Base-by-base conservation (phyloP, 352 stramenopile genomes). In the Phytopythium oedochilum region DNA sequence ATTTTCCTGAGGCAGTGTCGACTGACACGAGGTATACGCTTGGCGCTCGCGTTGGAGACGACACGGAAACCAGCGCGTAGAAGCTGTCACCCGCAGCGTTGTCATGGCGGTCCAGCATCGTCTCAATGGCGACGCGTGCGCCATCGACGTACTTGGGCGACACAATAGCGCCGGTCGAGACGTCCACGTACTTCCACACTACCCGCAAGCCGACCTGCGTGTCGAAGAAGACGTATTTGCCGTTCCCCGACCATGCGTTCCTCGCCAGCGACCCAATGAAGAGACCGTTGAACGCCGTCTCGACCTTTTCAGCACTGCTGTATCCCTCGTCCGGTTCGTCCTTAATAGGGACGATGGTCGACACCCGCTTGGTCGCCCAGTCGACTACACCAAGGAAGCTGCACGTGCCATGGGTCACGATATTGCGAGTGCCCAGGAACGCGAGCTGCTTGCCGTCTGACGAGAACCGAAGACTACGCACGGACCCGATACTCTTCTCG, bases 321-420 rank as follows among this genome's bases (percentile, higher is more conserved):
- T 67, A 71, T 9, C 55, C 50, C 11, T 59, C 45, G 28, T 74
- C 62, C 7, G 80, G 78, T 32, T 88, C 73, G 11, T 85, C 62
- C 20, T 83, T 72, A 48, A 92, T 73, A 28, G 83, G 66, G 44
- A 92, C 75, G 22, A 89, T 52, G 12, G 70, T 85, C n/a, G 64
- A 68, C 22, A 79, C 81, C 10, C 75, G 48, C 56, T 86, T 84
- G 26, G 78, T 81, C 2, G 43, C 62, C 77, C 79, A 94, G 52
- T 89, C 68, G 12, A 79, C 39, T 17, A 91, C 69, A 8, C 66
- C 82, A 32, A 94, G 60, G 18, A 85, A 64, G 57, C 73, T 92
- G 58, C 74, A 87, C 28, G 83, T 92, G 57, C 81, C 84, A 65
- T 94, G 83, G 22, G 79, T 90, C 5, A 66, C 68, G 20, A 91